phyloP scores from a whole-genome alignment of 2,329 filamentous ascomycete genomes.

The Nothophoma quercina region DNA sequence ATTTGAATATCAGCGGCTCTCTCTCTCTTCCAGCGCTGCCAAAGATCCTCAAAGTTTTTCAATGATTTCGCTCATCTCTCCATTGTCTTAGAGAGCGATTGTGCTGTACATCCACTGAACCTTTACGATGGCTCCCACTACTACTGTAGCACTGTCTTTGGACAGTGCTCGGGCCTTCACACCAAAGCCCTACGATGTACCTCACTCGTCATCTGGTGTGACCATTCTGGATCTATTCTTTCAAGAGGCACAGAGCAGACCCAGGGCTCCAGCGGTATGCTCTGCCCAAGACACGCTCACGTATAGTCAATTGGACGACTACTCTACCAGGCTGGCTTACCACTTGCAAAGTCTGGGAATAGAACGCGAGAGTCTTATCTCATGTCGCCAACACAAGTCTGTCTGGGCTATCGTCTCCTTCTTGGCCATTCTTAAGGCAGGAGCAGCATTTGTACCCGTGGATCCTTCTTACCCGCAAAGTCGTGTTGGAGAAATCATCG shows the following conservation, averaged over 20 bases:
- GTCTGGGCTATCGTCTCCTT: constrained; percentile 23
- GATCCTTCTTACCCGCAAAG: constrained; percentile 21
- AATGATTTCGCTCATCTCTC: no score
- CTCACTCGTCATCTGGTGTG: neutral
- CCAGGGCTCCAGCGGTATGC: neutral
- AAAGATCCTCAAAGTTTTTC: neutral
- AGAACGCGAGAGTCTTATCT: constrained; percentile 12
- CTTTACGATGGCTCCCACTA: neutral
- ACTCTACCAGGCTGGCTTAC: neutral
- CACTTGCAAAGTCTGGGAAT: neutral
- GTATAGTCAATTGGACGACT: neutral
- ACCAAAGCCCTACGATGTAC: neutral
- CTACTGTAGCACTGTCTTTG: neutral
- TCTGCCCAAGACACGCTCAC: neutral
- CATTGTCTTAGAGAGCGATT: no score
- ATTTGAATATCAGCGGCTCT: neutral
- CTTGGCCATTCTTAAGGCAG: constrained; percentile 30
- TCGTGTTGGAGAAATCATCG: neutral
- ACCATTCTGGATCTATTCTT: neutral
- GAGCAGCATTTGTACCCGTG: constrained; percentile 28
- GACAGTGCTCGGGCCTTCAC: neutral
- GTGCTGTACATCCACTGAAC: neutral
- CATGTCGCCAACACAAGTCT: constrained; percentile 29
- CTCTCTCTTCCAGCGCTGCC: neutral
- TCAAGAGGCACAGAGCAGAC: neutral